phyloP scores from a whole-genome alignment of 1,284 basidiomycete genomes.

The Austroboletus niveus region DNA sequence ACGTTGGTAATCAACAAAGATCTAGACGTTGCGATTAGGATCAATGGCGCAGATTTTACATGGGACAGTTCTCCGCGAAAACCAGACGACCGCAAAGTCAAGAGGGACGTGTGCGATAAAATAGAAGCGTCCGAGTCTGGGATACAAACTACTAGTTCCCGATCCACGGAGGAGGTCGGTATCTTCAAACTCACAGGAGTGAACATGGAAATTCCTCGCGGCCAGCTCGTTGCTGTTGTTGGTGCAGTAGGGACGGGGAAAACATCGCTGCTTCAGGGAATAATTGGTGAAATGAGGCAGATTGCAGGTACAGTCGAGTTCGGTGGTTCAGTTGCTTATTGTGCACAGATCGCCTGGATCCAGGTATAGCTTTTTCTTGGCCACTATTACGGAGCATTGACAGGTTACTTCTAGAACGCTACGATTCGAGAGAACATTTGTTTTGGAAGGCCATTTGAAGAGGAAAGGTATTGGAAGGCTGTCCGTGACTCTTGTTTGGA shows the following conservation, averaged over 20 bases:
- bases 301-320: slow-evolving; percentile 63
- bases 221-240: slow-evolving; percentile 80
- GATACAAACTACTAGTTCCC: background rate
- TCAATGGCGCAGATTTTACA: slow-evolving; percentile 70
- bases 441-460: slow-evolving; percentile 66
- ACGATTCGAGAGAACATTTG: slow-evolving; percentile 80
- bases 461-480: slow-evolving; percentile 61
- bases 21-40: slow-evolving; percentile 60
- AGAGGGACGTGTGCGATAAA: too few species aligned
- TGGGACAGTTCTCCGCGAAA: slow-evolving; percentile 80
- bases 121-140: too few species aligned
- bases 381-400: background rate
- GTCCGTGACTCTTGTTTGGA: slow-evolving; percentile 62
- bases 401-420: slow-evolving; percentile 45
- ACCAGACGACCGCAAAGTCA: slow-evolving; percentile 21
- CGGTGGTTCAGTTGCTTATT: slow-evolving; percentile 77
- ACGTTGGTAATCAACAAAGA: slow-evolving; percentile 48
- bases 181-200: slow-evolving; percentile 44
- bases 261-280: slow-evolving; percentile 70
- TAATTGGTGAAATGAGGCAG: slow-evolving; percentile 80
- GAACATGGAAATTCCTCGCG: slow-evolving; percentile 64
- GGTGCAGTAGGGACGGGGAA: slow-evolving; percentile 66
- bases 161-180: slow-evolving; percentile 5
- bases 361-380: slow-evolving; percentile 44
- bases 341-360: slow-evolving; percentile 87